A percentile compares a stretch with the other conserved stretches of the same genome.
Evolutionary conservation across 768 basidiomycete species (phyloP).

Genomic region (Amanita molliuscula): DNA sequence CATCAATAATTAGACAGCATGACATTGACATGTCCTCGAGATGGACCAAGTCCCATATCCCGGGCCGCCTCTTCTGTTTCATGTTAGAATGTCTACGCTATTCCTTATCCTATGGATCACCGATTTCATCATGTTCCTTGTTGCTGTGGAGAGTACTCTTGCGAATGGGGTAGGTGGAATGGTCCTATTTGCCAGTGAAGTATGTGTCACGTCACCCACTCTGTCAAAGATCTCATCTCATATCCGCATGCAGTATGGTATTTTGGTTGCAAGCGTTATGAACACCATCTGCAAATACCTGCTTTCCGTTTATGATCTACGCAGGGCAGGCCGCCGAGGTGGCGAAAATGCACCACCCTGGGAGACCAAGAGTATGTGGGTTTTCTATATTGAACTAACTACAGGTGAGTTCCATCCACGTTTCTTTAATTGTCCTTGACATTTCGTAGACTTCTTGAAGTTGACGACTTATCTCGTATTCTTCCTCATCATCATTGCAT

Average conservation of each 20-base stretch:
- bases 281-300: slow-evolving; percentile 77
- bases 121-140: slow-evolving; percentile 68
- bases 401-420: slow-evolving; percentile 52
- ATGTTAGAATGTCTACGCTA: slow-evolving; percentile 69
- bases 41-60: slow-evolving; percentile 96
- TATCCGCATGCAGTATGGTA: slow-evolving; percentile 56
- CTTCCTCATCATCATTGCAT: slow-evolving; percentile 89
- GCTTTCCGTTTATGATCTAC: slow-evolving; percentile 72
- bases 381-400: slow-evolving; percentile 87
- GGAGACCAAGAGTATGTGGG: slow-evolving; percentile 98
- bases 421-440: slow-evolving; percentile 7
- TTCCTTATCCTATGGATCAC: slow-evolving; percentile 66
- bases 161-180: slow-evolving; percentile 77
- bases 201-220: slow-evolving; percentile 22
- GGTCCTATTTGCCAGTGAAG: slow-evolving; percentile 94
- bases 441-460: slow-evolving; percentile 78
- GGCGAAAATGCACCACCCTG: slow-evolving; percentile 84
- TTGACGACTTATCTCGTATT: slow-evolving; percentile 86
- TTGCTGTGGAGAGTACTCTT: slow-evolving; percentile 74
- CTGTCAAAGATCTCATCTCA: slow-evolving; percentile 7
- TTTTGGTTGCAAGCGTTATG: slow-evolving; percentile 71
- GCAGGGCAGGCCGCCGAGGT: slow-evolving; percentile 66
- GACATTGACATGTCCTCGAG: slow-evolving; percentile 30
- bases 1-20: background rate
- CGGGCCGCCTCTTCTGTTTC: slow-evolving; percentile 74